Evolutionary conservation across 306 rosid species (phyloP), one percentile per base, ranked within the genome.

Genomic region (Cucurbita maxima): DNA sequence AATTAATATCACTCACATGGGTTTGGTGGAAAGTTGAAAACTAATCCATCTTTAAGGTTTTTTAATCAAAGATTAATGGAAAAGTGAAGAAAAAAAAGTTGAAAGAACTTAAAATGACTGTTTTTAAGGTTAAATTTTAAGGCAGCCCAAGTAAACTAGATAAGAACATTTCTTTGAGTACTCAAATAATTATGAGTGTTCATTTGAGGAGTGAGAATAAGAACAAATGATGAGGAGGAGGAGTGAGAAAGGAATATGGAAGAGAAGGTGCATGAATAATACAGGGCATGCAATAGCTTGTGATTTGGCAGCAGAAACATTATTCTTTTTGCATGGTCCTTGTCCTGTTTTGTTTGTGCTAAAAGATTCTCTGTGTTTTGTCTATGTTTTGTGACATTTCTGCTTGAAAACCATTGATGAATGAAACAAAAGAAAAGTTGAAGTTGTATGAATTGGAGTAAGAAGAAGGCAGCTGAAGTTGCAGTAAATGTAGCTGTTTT

Each of bases 21-120:
- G 70, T 62, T 62, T 62, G 50, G 50, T 62, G 50, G 70, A 62
- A 62, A 62, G 70, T 38, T 62, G 50, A 62, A n/a, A 62, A 40
- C 22, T 62, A 38, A 62, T 62, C 50, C 50, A 38, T 38, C 50
- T 8, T n/a, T 40, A n/a, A 40, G 70, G 51, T 62, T 62, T 10
- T n/a, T 62, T 40, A 61, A 37, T 60, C 45, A 60, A 36, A 60
- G 6, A 36, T 7, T 38, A 38, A 40, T 62, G 50, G 5, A 16
- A 34, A 60, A 34, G 15, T 60, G 45, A 60, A 11, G 15, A 50
- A 1, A 14, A 60, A 60, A 36, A 5, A 12, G 43, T 34, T 34
- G 67, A 34, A 59, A 59, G 10, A 16, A 18, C 41, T 58, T 58
- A 19, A 19, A 30, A 30, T 30, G 34, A 30, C 34, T 30, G 34